phyloP scores from a whole-genome alignment of 2,329 filamentous ascomycete species.

The Rhynchosporium graminicola region DNA sequence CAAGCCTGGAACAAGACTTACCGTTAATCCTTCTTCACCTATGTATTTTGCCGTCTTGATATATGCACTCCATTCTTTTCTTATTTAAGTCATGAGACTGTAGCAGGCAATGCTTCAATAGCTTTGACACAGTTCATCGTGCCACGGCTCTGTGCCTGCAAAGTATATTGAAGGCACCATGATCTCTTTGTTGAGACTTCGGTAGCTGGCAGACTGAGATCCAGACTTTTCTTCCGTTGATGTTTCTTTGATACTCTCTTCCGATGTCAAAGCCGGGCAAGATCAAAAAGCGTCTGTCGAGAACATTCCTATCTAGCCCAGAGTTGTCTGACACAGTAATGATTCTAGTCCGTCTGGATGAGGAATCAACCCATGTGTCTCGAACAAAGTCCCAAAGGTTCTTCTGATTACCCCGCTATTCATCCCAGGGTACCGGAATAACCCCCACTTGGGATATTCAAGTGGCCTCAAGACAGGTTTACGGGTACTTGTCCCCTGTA shows the following conservation, averaged over 20 bases:
- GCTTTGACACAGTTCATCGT: neutral
- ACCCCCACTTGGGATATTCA: neutral
- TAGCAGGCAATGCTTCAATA: neutral
- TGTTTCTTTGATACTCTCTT: too few relatives aligned
- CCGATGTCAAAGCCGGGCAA: too few relatives aligned
- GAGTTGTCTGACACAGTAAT: too few relatives aligned
- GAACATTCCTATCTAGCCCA: too few relatives aligned
- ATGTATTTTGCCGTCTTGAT: neutral
- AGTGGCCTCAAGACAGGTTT: neutral
- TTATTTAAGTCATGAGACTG: neutral
- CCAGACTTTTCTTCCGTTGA: too few relatives aligned
- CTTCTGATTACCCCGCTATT: neutral
- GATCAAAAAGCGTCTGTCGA: too few relatives aligned
- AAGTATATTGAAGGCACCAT: neutral
- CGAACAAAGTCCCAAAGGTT: too few relatives aligned
- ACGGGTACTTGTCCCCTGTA: neutral
- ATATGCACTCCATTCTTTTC: neutral
- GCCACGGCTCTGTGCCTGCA: neutral
- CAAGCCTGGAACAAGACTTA: too few relatives aligned
- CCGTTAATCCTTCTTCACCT: neutral
- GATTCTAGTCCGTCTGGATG: too few relatives aligned
- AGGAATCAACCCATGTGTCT: too few relatives aligned
- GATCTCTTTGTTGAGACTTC: too few relatives aligned
- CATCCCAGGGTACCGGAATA: neutral
- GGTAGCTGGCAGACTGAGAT: too few relatives aligned